Conservation (phyloP, 768 basidiomycete genomes). For the Kondoa subrosea region DNA sequence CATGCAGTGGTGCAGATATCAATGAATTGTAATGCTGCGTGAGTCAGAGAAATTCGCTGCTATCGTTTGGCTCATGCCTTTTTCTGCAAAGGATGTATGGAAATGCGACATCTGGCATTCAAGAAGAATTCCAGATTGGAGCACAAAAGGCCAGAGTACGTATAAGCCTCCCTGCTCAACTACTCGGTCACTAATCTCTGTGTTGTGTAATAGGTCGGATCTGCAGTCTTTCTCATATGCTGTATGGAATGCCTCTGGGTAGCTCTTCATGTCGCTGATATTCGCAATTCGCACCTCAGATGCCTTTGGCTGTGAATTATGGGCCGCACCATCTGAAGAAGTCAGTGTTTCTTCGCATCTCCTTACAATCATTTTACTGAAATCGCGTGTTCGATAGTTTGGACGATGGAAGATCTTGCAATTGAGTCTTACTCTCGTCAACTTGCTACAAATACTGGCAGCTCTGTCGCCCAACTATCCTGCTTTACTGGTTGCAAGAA, state of each 20-base stretch:
- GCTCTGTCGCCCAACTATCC: constrained; percentile 29
- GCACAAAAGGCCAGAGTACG: neutral
- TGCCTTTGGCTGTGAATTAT: constrained; percentile 16
- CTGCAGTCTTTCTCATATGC: neutral
- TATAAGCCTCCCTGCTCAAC: too few relatives aligned
- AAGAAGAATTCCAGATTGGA: constrained; percentile 8
- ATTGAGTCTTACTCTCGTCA: constrained; percentile 28
- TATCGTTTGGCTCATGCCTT: constrained; percentile 25
- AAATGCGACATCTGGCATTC: constrained; percentile 28
- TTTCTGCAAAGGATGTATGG: constrained; percentile 25
- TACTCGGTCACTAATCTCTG: too few relatives aligned
- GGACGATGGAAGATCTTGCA: constrained; percentile 29
- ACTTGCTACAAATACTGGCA: constrained; percentile 29
- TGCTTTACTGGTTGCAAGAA: constrained; percentile 25
- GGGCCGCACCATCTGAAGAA: constrained; percentile 29
- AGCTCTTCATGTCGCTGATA: neutral
- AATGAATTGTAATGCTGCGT: constrained; percentile 30
- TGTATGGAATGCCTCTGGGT: neutral
- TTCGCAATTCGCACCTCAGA: constrained; percentile 5
- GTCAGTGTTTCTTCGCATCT: too few relatives aligned
- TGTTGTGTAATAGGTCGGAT: too few relatives aligned
- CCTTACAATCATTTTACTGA: too few relatives aligned
- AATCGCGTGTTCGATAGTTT: too few relatives aligned
- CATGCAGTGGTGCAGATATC: constrained; percentile 22
- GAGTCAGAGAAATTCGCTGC: too few relatives aligned